Conservation (phyloP, 2,329 filamentous ascomycete species). For the Boeremia exigua region DNA sequence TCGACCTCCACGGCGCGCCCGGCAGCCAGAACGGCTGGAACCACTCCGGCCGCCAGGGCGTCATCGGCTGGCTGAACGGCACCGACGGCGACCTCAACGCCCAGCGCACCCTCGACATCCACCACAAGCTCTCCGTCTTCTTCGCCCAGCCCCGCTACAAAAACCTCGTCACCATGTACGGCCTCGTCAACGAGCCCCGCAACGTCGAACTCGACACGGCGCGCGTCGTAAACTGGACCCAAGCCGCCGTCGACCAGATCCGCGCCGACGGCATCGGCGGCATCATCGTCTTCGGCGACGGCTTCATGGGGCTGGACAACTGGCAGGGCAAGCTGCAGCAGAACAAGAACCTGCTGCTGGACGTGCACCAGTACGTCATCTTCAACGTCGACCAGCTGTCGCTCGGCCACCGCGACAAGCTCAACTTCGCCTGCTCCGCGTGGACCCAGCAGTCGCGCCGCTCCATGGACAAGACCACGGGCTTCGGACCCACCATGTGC, state of each 20-base stretch:
- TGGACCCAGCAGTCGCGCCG: constrained; percentile 81
- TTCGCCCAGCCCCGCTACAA: constrained; percentile 93
- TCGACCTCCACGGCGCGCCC: constrained; percentile 90
- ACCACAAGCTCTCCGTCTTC: constrained; percentile 86
- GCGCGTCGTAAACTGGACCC: constrained; percentile 80
- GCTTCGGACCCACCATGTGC: constrained; percentile 92
- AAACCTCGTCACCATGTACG: constrained; percentile 91
- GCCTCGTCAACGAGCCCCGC: constrained; percentile 90
- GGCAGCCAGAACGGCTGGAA: constrained; percentile 99
- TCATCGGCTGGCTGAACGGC: constrained; percentile 90
- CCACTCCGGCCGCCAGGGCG: constrained; percentile 83
- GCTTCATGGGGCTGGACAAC: constrained; percentile 87
- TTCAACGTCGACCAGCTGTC: constrained; percentile 91
- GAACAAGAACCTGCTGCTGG: constrained; percentile 78
- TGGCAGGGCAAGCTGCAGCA: constrained; percentile 85
- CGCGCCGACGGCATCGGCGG: constrained; percentile 76
- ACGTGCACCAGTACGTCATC: constrained; percentile 98
- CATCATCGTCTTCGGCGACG: constrained; percentile 87
- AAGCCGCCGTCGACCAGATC: constrained; percentile 73
- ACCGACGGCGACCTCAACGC: constrained; percentile 79
- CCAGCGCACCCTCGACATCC: constrained; percentile 83
- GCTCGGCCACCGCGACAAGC: constrained; percentile 80
- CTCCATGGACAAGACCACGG: constrained; percentile 74
- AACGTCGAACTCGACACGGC: constrained; percentile 72
- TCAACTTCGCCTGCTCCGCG: constrained; percentile 83